Percentiles rank a stretch among this genome's conserved stretches.
These are phyloP conservation scores for Botryobasidium botryosum DNA, from an alignment of 768 basidiomycete genomes.

Conservation along the genomic window DNA sequence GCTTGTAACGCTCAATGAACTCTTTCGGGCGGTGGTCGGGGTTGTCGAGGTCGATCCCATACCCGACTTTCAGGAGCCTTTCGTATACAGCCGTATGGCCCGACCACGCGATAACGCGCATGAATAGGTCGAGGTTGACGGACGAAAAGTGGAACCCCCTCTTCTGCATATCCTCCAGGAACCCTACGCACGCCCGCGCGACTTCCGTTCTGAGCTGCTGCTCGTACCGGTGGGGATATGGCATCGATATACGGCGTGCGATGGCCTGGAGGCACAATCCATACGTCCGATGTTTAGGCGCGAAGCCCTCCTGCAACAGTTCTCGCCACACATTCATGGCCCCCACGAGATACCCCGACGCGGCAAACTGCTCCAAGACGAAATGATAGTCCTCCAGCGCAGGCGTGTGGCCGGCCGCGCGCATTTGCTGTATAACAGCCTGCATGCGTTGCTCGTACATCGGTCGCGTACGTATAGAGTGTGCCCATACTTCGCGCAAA, in stretches of 20 bases:
- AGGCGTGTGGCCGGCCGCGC: conserved; percentile 29
- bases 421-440: conserved; percentile 53
- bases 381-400: conserved; percentile 54
- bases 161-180: conserved; percentile 41
- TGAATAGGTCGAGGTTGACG: conserved; percentile 44
- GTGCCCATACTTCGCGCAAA: conserved; percentile 14
- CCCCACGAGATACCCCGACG: conserved; percentile 51
- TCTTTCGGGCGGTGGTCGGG: conserved; percentile 46
- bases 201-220: conserved; percentile 26
- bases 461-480: too few species aligned
- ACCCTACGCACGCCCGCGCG: conserved; percentile 29
- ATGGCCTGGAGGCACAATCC: conserved; percentile 51
- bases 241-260: conserved; percentile 46
- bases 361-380: conserved; percentile 57
- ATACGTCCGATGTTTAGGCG: conserved; percentile 40
- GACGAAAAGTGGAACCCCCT: conserved; percentile 34
- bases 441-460: conserved; percentile 56
- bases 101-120: conserved; percentile 53
- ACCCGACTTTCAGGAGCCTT: conserved; percentile 43
- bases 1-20: conserved; percentile 13
- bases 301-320: conserved; percentile 27
- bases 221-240: conserved; percentile 27
- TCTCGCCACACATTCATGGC: conserved; percentile 45
- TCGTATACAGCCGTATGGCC: conserved; percentile 40
- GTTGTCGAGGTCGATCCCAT: conserved; percentile 60